A percentile compares a stretch with the other conserved stretches of the same genome.
Evolutionary conservation across 805 yeast species (phyloP).

Genomic region (Wickerhamiella lipophila): DNA sequence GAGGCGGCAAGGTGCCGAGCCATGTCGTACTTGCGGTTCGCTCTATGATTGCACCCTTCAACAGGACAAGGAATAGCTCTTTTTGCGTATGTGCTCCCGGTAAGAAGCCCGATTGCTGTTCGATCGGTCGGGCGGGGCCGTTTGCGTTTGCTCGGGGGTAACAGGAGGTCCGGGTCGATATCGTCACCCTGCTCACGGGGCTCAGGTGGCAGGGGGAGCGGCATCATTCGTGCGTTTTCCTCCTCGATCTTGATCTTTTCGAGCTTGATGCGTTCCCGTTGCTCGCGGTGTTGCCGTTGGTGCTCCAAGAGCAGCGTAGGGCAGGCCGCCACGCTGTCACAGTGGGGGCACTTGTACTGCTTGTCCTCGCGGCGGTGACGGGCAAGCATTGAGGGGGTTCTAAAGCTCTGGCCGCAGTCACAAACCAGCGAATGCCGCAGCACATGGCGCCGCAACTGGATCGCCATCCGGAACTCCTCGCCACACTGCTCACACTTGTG

Average conservation of each 20-base stretch:
- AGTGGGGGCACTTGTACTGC: slow-evolving; percentile 18
- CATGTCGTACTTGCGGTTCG: slow-evolving; percentile 30
- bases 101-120: slow-evolving; percentile 24
- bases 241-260: neutral
- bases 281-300: neutral
- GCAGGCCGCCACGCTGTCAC: slow-evolving; percentile 38
- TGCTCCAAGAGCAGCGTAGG: slow-evolving; percentile 28
- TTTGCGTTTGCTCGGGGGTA: slow-evolving; percentile 5
- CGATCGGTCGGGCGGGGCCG: slow-evolving; percentile 13
- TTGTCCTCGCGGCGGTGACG: slow-evolving; percentile 18
- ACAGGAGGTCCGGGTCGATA: slow-evolving; percentile 9
- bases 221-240: slow-evolving; percentile 29
- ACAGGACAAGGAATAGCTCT: slow-evolving; percentile 27
- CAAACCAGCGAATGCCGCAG: slow-evolving; percentile 27
- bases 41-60: slow-evolving; percentile 26
- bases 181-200: slow-evolving; percentile 9
- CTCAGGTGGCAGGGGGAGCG: slow-evolving; percentile 1
- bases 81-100: slow-evolving; percentile 29
- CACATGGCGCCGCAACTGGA: slow-evolving; percentile 61
- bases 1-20: slow-evolving; percentile 26
- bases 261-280: neutral
- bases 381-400: slow-evolving; percentile 6
- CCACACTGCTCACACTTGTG: slow-evolving; percentile 52
- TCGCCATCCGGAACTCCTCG: slow-evolving; percentile 61
- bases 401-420: slow-evolving; percentile 51